phyloP scores from a whole-genome alignment of 257 asterid species.

The Solanum virginianum region DNA sequence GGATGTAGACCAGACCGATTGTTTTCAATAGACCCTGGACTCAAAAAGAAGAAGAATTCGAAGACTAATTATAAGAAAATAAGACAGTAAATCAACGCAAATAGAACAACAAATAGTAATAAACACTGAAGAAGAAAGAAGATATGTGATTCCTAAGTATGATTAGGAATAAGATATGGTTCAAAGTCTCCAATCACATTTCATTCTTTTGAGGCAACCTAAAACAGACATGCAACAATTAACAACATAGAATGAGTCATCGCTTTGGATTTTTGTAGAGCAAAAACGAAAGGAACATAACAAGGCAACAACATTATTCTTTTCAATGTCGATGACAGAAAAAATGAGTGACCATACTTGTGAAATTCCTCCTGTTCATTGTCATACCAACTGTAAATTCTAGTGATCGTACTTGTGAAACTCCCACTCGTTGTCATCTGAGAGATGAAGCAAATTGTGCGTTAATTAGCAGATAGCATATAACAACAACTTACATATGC shows the following conservation, averaged over 20 bases:
- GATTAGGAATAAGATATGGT: neutral
- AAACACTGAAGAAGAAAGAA: neutral
- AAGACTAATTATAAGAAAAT: too few relatives aligned
- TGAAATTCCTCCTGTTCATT: neutral
- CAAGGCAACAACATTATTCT: neutral
- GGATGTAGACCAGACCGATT: too few relatives aligned
- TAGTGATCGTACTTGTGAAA: slow-evolving; percentile 96
- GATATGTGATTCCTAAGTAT: neutral
- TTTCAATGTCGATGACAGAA: neutral
- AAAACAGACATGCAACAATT: neutral
- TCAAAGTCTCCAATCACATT: neutral
- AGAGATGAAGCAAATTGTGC: neutral
- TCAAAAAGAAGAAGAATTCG: too few relatives aligned
- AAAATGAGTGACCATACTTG: neutral
- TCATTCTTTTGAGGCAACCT: neutral
- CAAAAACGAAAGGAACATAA: neutral
- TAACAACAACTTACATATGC: neutral
- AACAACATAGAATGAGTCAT: neutral
- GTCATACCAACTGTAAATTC: slow-evolving; percentile 1
- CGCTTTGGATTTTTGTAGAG: neutral
- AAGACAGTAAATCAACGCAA: too few relatives aligned
- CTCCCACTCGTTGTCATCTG: slow-evolving; percentile 99
- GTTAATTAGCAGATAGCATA: neutral
- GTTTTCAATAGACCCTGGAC: too few relatives aligned
- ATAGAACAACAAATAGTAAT: neutral